Percentiles rank a stretch among this genome's conserved stretches.
Evolutionary conservation across 73 alveolate genomes (phyloP).

Genomic region (Symbiodinium pilosum): DNA sequence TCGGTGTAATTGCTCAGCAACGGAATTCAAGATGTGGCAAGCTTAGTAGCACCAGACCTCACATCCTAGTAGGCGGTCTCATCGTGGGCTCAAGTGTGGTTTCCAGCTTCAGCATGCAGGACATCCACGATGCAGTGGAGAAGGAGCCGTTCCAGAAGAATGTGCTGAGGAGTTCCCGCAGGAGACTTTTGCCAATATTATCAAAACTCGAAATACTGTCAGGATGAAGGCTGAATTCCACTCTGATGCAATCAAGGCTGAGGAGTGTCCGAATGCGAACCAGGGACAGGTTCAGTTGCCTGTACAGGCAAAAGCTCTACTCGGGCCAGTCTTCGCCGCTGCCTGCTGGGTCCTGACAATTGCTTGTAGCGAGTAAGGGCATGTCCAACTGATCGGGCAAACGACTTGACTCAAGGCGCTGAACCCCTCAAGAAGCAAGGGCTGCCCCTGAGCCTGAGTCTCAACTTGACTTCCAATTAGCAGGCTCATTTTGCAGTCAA

Average conservation of each 20-base stretch:
- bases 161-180: background rate
- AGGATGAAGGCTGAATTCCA: conserved; percentile 19
- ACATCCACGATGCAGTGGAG: conserved; percentile 13
- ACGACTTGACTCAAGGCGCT: too few species aligned
- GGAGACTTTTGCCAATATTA: background rate
- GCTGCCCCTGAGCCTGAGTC: background rate
- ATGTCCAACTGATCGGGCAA: too few species aligned
- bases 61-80: too few species aligned
- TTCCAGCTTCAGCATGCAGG: too few species aligned
- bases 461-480: background rate
- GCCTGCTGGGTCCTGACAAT: conserved; percentile 25
- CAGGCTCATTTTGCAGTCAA: too few species aligned
- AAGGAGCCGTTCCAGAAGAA: conserved; percentile 57
- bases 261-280: background rate
- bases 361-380: too few species aligned
- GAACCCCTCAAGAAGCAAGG: background rate
- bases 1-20: too few species aligned
- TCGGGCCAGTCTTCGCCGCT: conserved; percentile 79
- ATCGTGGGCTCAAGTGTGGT: too few species aligned
- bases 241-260: background rate
- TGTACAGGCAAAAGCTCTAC: conserved; percentile 13
- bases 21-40: too few species aligned
- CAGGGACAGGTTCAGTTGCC: background rate
- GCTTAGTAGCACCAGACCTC: too few species aligned
- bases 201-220: background rate